Evolutionary conservation across 176 grass and related monocot genomes (phyloP).

Genomic region (Rhynchospora pubera): DNA sequence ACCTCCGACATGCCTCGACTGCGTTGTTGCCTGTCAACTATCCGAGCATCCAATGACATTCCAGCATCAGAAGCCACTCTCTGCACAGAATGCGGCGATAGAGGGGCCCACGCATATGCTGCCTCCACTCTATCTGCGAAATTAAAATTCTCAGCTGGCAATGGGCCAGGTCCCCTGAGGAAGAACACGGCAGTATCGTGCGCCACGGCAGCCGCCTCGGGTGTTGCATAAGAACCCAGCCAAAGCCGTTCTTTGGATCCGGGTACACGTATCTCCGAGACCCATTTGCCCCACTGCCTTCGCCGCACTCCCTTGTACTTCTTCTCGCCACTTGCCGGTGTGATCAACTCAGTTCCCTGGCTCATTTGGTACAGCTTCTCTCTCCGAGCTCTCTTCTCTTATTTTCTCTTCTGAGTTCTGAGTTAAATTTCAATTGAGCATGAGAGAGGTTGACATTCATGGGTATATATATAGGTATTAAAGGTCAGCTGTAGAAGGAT

Average conservation of each 20-base stretch:
- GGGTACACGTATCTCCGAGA: constrained; percentile 89
- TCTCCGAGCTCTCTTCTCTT: neutral
- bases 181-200: constrained; percentile 84
- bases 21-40: neutral
- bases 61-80: constrained; percentile 67
- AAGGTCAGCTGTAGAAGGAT: constrained; percentile 25
- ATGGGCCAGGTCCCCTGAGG: constrained; percentile 28
- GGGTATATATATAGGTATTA: constrained; percentile 27
- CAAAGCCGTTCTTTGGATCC: constrained; percentile 72
- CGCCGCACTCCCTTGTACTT: constrained; percentile 67
- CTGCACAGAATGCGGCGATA: constrained; percentile 67
- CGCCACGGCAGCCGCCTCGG: constrained; percentile 83
- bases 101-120: constrained; percentile 5
- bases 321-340: neutral
- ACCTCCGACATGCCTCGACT: neutral
- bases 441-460: neutral
- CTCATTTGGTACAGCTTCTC: neutral
- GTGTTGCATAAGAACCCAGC: constrained; percentile 80
- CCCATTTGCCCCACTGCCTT: constrained; percentile 89
- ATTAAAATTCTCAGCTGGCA: constrained; percentile 34
- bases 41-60: constrained; percentile 66
- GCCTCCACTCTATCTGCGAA: constrained; percentile 48
- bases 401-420: neutral
- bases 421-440: neutral
- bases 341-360: neutral